Base-by-base conservation (phyloP, 2,329 filamentous ascomycete genomes). In the Immersiporthe knoxdaviesiana region DNA sequence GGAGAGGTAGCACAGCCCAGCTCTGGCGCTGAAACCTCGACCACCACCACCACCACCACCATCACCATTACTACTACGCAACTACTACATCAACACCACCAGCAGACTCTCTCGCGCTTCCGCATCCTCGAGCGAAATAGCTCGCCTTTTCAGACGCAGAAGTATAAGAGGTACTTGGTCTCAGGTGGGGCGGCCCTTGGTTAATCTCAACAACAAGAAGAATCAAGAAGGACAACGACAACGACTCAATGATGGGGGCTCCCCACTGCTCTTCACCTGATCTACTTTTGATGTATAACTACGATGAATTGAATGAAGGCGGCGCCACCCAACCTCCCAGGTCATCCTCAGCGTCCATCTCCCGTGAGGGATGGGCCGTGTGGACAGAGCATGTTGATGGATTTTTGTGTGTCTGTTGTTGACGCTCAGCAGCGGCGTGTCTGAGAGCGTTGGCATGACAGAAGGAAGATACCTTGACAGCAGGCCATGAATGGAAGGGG, bases 11-110 rank as follows among this genome's bases (percentile, higher is more conserved):
- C 32, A 39, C 58, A 37, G 63, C 44, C 56, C 47, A 18, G 11
- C 50, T 44, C 63, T 61, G 54, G 41, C 63, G 60, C 64, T 50
- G 32, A 44, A 39, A n/a, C n/a, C 59, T 68, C 64, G 60, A 61
- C 62, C 7, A 35, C 56, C 47, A 52, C 61, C 24, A 35, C 35
- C 8, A 35, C 35, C 8, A 41, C 47, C 4, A 54, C 50, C 50
- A 54, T 6, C 50, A 14, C n/a, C 21, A 3, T 3, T 41, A 41
- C 12, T 3, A 41, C 39, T 41, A 41, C 39, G 4, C 11, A 41
- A 41, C 50, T 4, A 54, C 50, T 30, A 30, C 50, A 54, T n/a
- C 24, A 4, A 16, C 50, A 54, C n/a, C 50, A 16, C 14, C 18
- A 30, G 11, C 8, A 24, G 1, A 24, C 6, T 32, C 24, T 56